Evolutionary conservation across 140 eudicot species (phyloP).

Genomic region (Anethum foeniculum): DNA sequence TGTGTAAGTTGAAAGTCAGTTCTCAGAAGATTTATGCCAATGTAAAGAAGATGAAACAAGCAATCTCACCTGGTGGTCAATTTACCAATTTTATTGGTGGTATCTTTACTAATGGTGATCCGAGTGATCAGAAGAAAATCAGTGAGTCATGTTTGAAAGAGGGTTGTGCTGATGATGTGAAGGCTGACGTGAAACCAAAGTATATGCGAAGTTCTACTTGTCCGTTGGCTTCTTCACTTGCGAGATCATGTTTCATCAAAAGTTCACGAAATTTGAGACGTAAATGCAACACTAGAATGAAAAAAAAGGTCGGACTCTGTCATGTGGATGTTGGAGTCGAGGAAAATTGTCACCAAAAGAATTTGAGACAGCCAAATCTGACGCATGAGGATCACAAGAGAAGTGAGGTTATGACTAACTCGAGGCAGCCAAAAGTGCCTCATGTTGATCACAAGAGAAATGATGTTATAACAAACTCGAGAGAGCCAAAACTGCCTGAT

Average conservation of each 20-base stretch:
- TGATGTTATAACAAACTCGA: neutral
- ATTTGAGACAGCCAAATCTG: slow-evolving; percentile 9
- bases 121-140: slow-evolving; percentile 26
- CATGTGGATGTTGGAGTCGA: slow-evolving; percentile 52
- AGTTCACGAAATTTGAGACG: slow-evolving; percentile 32
- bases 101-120: slow-evolving; percentile 40
- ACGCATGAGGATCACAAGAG: neutral
- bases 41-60: slow-evolving; percentile 63
- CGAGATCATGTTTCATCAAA: slow-evolving; percentile 70
- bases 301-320: slow-evolving; percentile 47
- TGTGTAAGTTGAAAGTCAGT: slow-evolving; percentile 36
- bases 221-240: slow-evolving; percentile 64
- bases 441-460: neutral
- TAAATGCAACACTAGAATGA: slow-evolving; percentile 24
- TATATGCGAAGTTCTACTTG: slow-evolving; percentile 40
- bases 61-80: slow-evolving; percentile 68
- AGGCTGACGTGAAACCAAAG: slow-evolving; percentile 23
- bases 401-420: neutral
- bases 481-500: neutral
- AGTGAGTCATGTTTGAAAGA: slow-evolving; percentile 11
- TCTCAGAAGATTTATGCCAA: slow-evolving; percentile 52
- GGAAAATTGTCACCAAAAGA: slow-evolving; percentile 39
- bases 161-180: neutral
- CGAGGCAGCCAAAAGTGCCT: neutral
- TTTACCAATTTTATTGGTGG: slow-evolving; percentile 45